These are phyloP conservation scores for Nitzschia inconspicua DNA, from an alignment of 108 stramenopile genomes.

Conservation along the genomic window DNA sequence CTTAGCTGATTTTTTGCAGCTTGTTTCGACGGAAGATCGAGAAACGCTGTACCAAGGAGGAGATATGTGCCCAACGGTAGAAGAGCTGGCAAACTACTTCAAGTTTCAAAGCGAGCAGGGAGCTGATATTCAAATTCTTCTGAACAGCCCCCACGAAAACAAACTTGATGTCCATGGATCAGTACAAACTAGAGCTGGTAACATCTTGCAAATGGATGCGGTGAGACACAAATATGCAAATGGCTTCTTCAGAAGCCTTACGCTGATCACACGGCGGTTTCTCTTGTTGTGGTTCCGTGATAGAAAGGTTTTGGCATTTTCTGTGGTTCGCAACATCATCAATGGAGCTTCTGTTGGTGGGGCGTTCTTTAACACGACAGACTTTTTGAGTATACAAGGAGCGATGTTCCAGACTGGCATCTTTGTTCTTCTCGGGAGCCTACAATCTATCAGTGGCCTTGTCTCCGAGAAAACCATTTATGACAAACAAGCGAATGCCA, in stretches of 20 bases:
- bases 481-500: constrained; percentile 79
- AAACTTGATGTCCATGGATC: constrained; percentile 9
- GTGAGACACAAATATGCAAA: constrained; percentile 38
- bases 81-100: constrained; percentile 53
- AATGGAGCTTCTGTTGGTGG: constrained; percentile 60
- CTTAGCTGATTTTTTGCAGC: constrained; percentile 75
- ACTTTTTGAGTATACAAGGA: constrained; percentile 33
- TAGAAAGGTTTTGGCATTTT: constrained; percentile 36
- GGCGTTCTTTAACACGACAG: constrained; percentile 48
- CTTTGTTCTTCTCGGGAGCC: constrained; percentile 61
- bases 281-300: constrained; percentile 46
- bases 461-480: constrained; percentile 63
- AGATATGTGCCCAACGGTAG: constrained; percentile 18
- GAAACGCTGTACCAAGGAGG: constrained; percentile 25
- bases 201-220: constrained; percentile 11
- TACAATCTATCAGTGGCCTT: constrained; percentile 56
- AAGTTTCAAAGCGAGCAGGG: constrained; percentile 38
- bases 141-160: constrained; percentile 13
- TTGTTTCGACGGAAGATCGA: constrained; percentile 55
- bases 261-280: constrained; percentile 33
- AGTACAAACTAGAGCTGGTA: not conserved
- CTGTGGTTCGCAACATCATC: constrained; percentile 40
- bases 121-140: constrained; percentile 2
- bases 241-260: constrained; percentile 25
- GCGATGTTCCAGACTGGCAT: constrained; percentile 53